Evolutionary conservation across 345 rosid species (phyloP).

Genomic region (Punica granatum): DNA sequence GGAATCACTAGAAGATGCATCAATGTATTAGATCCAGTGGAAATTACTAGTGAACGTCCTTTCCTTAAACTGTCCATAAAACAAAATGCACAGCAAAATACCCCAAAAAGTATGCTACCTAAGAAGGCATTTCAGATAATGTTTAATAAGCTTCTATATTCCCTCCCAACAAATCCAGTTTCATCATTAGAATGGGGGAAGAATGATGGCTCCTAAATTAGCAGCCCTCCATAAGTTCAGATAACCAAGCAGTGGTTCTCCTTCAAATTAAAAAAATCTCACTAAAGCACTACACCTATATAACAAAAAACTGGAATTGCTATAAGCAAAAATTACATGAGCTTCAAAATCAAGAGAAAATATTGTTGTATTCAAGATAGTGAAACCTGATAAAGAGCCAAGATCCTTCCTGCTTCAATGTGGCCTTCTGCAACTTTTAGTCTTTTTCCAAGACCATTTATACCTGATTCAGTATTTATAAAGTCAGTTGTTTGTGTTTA

Average conservation of each 20-base stretch:
- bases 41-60: background rate
- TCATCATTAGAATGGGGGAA: background rate
- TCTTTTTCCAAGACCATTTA: constrained; percentile 46
- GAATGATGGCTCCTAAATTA: background rate
- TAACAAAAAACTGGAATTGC: background rate
- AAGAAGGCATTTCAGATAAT: background rate
- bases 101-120: background rate
- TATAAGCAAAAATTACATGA: background rate
- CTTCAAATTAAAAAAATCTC: background rate
- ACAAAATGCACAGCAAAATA: background rate
- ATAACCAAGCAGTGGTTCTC: background rate
- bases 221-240: background rate
- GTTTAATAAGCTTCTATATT: background rate
- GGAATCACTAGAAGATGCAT: background rate
- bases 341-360: background rate
- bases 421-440: constrained; percentile 74
- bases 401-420: constrained; percentile 86
- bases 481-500: constrained; percentile 15
- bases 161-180: background rate
- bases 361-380: constrained; percentile 6
- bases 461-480: constrained; percentile 34
- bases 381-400: constrained; percentile 79
- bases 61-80: background rate
- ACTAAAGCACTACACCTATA: background rate
- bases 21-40: background rate